phyloP scores from a whole-genome alignment of 2,329 filamentous ascomycete species.

The Monosporascus sp. region DNA sequence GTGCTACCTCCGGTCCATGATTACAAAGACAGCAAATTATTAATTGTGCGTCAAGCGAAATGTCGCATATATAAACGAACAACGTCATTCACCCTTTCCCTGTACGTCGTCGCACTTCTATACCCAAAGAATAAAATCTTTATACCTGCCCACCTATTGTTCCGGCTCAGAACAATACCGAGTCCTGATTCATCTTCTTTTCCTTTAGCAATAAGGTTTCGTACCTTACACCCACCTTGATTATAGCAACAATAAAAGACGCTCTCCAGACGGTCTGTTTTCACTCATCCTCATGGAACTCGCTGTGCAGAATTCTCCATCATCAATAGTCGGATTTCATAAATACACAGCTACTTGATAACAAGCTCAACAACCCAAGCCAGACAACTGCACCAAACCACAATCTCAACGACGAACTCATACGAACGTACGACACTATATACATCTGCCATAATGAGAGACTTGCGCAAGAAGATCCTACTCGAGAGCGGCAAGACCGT shows the following conservation, averaged over 20 bases:
- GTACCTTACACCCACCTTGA: neutral
- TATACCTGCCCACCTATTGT: neutral
- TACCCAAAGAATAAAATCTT: too few species aligned
- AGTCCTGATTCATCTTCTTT: neutral
- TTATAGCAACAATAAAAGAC: conserved; percentile 3
- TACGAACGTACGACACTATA: neutral
- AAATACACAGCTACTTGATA: conserved; percentile 23
- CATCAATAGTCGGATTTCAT: conserved; percentile 16
- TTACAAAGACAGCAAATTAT: neutral
- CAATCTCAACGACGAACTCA: neutral
- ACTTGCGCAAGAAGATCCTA: conserved; percentile 62
- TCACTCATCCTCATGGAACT: conserved; percentile 24
- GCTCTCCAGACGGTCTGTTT: neutral
- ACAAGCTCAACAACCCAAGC: neutral
- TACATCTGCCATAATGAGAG: conserved; percentile 43
- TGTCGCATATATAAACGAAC: neutral
- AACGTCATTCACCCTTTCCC: neutral
- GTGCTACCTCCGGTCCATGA: neutral
- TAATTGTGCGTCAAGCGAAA: neutral
- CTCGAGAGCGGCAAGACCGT: conserved; percentile 66
- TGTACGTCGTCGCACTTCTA: neutral
- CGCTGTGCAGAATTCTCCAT: conserved; percentile 13
- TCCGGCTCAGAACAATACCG: neutral
- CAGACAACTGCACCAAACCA: neutral
- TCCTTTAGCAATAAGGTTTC: neutral